phyloP scores from a whole-genome alignment of 768 basidiomycete genomes.

The Agrocybe chaxingu region DNA sequence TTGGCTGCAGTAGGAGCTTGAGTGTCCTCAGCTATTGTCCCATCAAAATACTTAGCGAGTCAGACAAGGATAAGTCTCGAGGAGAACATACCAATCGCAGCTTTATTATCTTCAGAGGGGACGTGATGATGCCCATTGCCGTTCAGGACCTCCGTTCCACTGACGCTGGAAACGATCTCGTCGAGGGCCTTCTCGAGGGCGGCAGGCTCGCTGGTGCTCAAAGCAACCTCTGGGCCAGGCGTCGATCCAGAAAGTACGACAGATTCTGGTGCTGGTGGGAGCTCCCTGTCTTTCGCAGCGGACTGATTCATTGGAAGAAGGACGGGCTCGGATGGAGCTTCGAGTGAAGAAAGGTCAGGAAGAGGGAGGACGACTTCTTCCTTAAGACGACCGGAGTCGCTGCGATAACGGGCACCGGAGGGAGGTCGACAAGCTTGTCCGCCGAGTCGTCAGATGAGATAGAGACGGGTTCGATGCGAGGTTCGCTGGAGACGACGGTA shows the following conservation, averaged over 20 bases:
- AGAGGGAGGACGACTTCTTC: slow-evolving; percentile 1
- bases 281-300: neutral
- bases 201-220: neutral
- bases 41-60: too few species aligned
- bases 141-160: neutral
- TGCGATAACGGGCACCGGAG: slow-evolving; percentile 6
- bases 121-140: neutral
- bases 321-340: neutral
- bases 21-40: too few species aligned
- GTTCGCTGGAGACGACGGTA: slow-evolving; percentile 8
- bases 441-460: slow-evolving; percentile 4
- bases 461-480: slow-evolving; percentile 4
- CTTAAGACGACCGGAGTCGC: neutral
- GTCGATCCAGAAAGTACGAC: slow-evolving; percentile 6
- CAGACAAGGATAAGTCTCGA: too few species aligned
- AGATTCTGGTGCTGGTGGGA: neutral
- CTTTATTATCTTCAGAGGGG: too few species aligned
- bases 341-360: neutral
- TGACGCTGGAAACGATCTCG: neutral
- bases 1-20: too few species aligned
- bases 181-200: neutral
- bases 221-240: slow-evolving; percentile 7
- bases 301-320: neutral
- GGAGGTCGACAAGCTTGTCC: slow-evolving; percentile 9
- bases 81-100: too few species aligned